phyloP scores from a whole-genome alignment of 2,329 filamentous ascomycete species.

The Exophiala viscosa region DNA sequence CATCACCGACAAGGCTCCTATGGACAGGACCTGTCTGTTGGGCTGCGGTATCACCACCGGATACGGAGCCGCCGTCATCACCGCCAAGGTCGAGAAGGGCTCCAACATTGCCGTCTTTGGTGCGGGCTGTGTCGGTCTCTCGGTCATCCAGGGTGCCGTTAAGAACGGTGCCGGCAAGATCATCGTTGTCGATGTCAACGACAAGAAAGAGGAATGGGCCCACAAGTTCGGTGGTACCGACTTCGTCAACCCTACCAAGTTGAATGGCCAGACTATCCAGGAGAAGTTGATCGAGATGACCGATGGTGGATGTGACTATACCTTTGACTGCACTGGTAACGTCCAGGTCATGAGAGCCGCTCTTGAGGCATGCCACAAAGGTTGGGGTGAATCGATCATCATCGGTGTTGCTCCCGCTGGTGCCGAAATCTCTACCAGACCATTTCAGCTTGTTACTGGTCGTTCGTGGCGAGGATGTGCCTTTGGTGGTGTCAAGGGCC shows the following conservation, averaged over 20 bases:
- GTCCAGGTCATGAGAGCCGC: slow-evolving; percentile 93
- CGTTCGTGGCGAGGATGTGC: slow-evolving; percentile 97
- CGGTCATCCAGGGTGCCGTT: slow-evolving; percentile 89
- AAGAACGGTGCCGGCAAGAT: slow-evolving; percentile 68
- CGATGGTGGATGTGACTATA: slow-evolving; percentile 96
- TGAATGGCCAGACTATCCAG: slow-evolving; percentile 75
- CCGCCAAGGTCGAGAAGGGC: slow-evolving; percentile 85
- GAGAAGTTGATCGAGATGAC: slow-evolving; percentile 96
- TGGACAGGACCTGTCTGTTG: slow-evolving; percentile 93
- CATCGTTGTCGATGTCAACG: slow-evolving; percentile 74
- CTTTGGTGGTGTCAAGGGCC: slow-evolving; percentile 97
- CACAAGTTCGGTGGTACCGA: slow-evolving; percentile 94
- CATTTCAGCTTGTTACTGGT: slow-evolving; percentile 97
- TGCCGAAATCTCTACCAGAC: slow-evolving; percentile 43
- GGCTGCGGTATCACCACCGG: slow-evolving; percentile 98
- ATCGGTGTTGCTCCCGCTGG: slow-evolving; percentile 67
- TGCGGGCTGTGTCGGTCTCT: slow-evolving; percentile 91
- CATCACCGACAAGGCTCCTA: slow-evolving; percentile 82
- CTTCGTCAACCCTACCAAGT: slow-evolving; percentile 88
- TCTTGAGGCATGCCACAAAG: slow-evolving; percentile 91
- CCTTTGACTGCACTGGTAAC: slow-evolving; percentile 98
- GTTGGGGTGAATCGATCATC: slow-evolving; percentile 96
- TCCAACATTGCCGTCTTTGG: slow-evolving; percentile 90
- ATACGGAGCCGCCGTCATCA: slow-evolving; percentile 92
- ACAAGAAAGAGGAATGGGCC: slow-evolving; percentile 84